Percentiles rank a stretch among this genome's conserved stretches.
Conservation (phyloP, 768 basidiomycete genomes). For the Leucocoprinus birnbaumii region DNA sequence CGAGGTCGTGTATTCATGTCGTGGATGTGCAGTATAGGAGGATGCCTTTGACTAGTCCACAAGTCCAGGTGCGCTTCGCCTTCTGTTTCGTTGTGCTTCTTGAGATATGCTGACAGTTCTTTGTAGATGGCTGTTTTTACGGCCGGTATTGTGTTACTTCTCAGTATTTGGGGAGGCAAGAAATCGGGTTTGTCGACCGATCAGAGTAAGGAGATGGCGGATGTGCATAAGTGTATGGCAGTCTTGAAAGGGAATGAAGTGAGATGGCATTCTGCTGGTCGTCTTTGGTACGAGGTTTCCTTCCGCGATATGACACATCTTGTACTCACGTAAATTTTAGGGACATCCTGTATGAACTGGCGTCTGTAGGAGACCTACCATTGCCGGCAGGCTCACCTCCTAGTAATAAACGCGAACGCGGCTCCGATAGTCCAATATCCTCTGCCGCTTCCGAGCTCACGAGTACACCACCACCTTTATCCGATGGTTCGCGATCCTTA, state of each 20-base stretch:
- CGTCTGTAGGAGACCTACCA: conserved; percentile 68
- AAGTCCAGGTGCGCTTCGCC: conserved; percentile 26
- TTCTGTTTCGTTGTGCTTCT: not conserved
- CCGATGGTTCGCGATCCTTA: conserved; percentile 20
- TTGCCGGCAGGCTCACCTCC: conserved; percentile 56
- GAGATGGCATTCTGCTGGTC: conserved; percentile 43
- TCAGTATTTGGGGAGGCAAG: conserved; percentile 67
- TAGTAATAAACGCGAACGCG: conserved; percentile 62
- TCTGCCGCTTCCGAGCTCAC: conserved; percentile 4
- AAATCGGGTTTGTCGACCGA: conserved; percentile 46
- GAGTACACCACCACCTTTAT: not conserved
- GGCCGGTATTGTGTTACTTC: conserved; percentile 53
- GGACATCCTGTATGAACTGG: conserved; percentile 73
- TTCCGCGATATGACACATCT: not conserved
- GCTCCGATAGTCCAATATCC: conserved; percentile 45
- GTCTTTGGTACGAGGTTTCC: conserved; percentile 33
- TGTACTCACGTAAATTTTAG: conserved; percentile 25
- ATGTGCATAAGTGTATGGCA: conserved; percentile 64
- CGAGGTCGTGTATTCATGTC: conserved; percentile 79
- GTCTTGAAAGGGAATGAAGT: conserved; percentile 40
- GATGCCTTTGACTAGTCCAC: conserved; percentile 25
- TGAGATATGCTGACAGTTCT: conserved; percentile 8
- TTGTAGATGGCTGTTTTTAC: conserved; percentile 37
- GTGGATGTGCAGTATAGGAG: conserved; percentile 54
- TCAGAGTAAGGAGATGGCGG: conserved; percentile 53